These are phyloP conservation scores for Abortiporus biennis DNA, from an alignment of 1,284 basidiomycete species.

Conservation along the genomic window DNA sequence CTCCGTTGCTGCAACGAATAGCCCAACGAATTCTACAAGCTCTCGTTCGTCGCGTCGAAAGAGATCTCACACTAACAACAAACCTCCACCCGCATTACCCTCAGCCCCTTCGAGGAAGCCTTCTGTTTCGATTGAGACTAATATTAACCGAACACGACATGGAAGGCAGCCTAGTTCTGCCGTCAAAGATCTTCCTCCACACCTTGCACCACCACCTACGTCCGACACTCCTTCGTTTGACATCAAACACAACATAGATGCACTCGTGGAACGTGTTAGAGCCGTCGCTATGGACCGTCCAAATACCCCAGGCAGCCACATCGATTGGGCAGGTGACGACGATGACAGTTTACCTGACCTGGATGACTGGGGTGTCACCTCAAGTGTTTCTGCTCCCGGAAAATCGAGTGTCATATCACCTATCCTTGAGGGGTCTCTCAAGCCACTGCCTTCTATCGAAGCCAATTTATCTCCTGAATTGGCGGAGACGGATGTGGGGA, in stretches of 20 bases:
- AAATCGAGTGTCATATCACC: slow-evolving; percentile 48
- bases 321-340: slow-evolving; percentile 82
- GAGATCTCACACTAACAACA: slow-evolving; percentile 19
- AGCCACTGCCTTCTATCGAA: slow-evolving; percentile 48
- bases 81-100: slow-evolving; percentile 10
- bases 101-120: slow-evolving; percentile 18
- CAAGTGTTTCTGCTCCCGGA: slow-evolving; percentile 19
- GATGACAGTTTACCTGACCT: slow-evolving; percentile 77
- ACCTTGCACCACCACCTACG: slow-evolving; percentile 31
- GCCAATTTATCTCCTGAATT: slow-evolving; percentile 10
- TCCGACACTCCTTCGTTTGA: slow-evolving; percentile 33
- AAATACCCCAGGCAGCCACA: slow-evolving; percentile 68
- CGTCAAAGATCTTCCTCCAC: slow-evolving; percentile 58
- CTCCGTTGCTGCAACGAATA: slow-evolving; percentile 8
- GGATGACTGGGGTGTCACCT: slow-evolving; percentile 72
- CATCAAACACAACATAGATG: slow-evolving; percentile 57
- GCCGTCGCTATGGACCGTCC: slow-evolving; percentile 68
- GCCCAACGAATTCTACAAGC: slow-evolving; percentile 13
- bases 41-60: slow-evolving; percentile 21
- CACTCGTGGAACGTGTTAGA: slow-evolving; percentile 63
- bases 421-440: slow-evolving; percentile 59
- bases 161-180: slow-evolving; percentile 15
- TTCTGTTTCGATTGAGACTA: slow-evolving; percentile 20
- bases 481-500: neutral
- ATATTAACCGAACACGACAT: slow-evolving; percentile 11